Conservation (phyloP, 495 filamentous ascomycete species). For the Chlorociboria aeruginascens region DNA sequence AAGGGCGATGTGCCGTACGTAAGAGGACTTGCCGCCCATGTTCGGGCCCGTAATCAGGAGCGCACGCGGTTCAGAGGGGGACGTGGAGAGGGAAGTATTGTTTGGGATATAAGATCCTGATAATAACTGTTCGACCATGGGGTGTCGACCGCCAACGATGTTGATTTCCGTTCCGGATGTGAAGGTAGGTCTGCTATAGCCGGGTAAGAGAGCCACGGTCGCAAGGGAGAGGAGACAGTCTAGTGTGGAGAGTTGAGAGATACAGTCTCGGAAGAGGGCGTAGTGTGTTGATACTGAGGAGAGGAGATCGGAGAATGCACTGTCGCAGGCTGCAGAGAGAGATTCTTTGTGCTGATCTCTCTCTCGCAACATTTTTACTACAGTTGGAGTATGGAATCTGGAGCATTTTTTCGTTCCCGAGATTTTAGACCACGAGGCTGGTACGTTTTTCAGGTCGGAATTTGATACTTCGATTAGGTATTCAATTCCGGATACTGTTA, state of each 20-base stretch:
- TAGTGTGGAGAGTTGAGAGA: constrained; percentile 74
- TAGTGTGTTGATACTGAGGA: constrained; percentile 67
- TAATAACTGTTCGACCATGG: constrained; percentile 90
- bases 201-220: constrained; percentile 70
- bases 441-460: constrained; percentile 64
- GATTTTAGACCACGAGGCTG: constrained; percentile 88
- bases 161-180: constrained; percentile 44
- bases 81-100: constrained; percentile 52
- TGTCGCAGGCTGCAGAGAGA: constrained; percentile 82
- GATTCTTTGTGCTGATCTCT: constrained; percentile 92
- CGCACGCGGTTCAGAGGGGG: constrained; percentile 49
- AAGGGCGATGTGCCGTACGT: constrained; percentile 84
- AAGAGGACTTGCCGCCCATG: constrained; percentile 96
- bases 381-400: constrained; percentile 89
- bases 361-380: constrained; percentile 69
- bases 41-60: constrained; percentile 93
- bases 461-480: constrained; percentile 90
- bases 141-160: constrained; percentile 74
- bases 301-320: constrained; percentile 63
- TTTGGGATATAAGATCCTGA: constrained; percentile 88
- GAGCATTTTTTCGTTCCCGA: constrained; percentile 87
- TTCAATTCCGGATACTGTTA: constrained; percentile 78
- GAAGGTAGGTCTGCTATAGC: constrained; percentile 82
- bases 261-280: constrained; percentile 75
- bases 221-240: constrained; percentile 87